phyloP scores from a whole-genome alignment of 768 basidiomycete genomes.

The Pisolithus sp. region DNA sequence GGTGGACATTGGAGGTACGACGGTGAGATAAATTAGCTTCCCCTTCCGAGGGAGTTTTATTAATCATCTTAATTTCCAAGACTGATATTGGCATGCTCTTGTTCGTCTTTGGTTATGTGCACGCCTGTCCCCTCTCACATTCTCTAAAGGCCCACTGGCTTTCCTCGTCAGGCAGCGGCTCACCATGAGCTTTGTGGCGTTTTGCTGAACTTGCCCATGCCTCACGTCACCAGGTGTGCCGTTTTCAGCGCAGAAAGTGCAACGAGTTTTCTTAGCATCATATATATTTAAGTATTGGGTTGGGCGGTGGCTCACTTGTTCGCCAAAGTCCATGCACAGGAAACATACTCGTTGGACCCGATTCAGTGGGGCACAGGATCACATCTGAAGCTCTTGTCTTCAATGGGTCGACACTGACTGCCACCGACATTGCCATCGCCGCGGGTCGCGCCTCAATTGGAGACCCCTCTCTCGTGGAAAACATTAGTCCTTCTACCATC shows the following conservation, averaged over 20 bases:
- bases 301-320: constrained; percentile 59
- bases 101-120: constrained; percentile 12
- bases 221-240: constrained; percentile 39
- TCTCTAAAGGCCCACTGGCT: constrained; percentile 40
- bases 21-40: constrained; percentile 24
- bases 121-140: constrained; percentile 6
- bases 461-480: constrained; percentile 16
- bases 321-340: constrained; percentile 27
- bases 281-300: constrained; percentile 39
- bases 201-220: constrained; percentile 55
- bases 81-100: constrained; percentile 59
- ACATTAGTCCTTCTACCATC: constrained; percentile 21
- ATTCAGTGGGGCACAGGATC: constrained; percentile 56
- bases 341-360: constrained; percentile 51
- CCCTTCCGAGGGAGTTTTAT: not conserved
- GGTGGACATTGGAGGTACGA: constrained; percentile 61
- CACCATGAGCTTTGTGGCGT: constrained; percentile 57
- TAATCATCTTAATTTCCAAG: constrained; percentile 11
- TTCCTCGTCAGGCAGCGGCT: constrained; percentile 58
- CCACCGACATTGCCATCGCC: constrained; percentile 54
- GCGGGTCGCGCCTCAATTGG: constrained; percentile 27
- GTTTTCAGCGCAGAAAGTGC: not conserved
- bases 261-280: not conserved
- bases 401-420: constrained; percentile 49
- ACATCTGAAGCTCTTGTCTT: constrained; percentile 47